Conservation (phyloP, 257 asterid species). For the Asclepias syriaca region DNA sequence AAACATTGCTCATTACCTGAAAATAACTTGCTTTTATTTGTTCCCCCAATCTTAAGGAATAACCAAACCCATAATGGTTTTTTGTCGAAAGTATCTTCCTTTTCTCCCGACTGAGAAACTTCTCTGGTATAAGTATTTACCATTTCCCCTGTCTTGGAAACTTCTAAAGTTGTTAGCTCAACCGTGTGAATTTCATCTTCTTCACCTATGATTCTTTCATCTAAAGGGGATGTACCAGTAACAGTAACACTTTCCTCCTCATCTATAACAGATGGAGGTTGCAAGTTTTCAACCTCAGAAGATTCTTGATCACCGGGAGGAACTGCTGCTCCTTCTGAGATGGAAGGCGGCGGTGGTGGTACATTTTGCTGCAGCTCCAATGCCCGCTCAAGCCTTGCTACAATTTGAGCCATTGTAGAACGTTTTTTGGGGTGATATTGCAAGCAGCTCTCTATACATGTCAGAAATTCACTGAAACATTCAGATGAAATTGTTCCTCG, state of each 20-base stretch:
- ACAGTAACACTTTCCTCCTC: not conserved
- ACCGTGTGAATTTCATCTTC: not conserved
- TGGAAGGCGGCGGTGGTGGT: not conserved
- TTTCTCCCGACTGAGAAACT: not conserved
- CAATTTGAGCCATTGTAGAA: conserved; percentile 10
- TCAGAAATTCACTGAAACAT: not conserved
- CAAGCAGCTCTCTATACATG: not conserved
- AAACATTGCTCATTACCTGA: not conserved
- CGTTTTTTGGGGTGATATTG: conserved; percentile 1
- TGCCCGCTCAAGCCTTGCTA: conserved; percentile 2
- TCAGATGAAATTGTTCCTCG: not conserved
- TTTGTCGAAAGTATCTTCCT: not conserved
- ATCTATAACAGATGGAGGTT: not conserved
- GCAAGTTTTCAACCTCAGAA: not conserved
- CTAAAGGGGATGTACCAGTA: not conserved
- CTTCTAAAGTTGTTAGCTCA: not conserved
- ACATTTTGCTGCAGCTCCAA: not conserved
- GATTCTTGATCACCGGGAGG: not conserved
- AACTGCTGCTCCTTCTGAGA: too few relatives aligned
- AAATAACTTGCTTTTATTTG: not conserved
- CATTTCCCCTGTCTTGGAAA: not conserved
- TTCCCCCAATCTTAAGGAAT: conserved; percentile 2
- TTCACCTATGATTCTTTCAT: not conserved
- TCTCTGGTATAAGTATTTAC: not conserved
- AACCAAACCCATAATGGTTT: conserved; percentile 2